phyloP scores from a whole-genome alignment of 345 rosid genomes.

The Nephelium lappaceum region DNA sequence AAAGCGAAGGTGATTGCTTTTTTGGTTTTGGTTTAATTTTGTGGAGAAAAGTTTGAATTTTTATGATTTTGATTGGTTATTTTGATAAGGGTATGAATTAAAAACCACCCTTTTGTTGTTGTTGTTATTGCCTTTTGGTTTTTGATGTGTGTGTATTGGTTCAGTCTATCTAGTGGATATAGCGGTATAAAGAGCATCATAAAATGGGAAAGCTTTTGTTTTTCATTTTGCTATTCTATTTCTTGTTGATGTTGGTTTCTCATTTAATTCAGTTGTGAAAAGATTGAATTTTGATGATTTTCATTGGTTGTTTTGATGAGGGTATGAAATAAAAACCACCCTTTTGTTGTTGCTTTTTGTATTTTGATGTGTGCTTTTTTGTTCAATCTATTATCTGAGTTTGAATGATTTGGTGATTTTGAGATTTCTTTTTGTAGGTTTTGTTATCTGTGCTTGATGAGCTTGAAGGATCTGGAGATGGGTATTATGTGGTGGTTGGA shows the following conservation, averaged over 20 bases:
- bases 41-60: background rate
- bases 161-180: background rate
- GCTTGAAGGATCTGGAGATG: conserved; percentile 70
- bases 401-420: conserved; percentile 9
- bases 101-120: too few relatives aligned
- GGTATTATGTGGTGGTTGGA: conserved; percentile 94
- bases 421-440: conserved; percentile 37
- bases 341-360: background rate
- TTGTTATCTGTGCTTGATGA: conserved; percentile 79
- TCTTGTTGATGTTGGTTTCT: background rate
- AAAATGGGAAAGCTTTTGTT: background rate
- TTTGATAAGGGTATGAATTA: background rate
- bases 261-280: background rate
- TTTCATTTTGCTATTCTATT: background rate
- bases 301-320: background rate
- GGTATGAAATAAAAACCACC: background rate
- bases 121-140: background rate
- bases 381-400: background rate
- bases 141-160: background rate
- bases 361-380: background rate
- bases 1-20: conserved; percentile 81
- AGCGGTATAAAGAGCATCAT: too few relatives aligned
- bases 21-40: background rate
- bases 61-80: conserved; percentile 3
- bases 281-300: background rate